A percentile compares a stretch with the other conserved stretches of the same genome.
Evolutionary conservation across 352 stramenopile genomes (phyloP).

Genomic region (Pythium phragmiticola): DNA sequence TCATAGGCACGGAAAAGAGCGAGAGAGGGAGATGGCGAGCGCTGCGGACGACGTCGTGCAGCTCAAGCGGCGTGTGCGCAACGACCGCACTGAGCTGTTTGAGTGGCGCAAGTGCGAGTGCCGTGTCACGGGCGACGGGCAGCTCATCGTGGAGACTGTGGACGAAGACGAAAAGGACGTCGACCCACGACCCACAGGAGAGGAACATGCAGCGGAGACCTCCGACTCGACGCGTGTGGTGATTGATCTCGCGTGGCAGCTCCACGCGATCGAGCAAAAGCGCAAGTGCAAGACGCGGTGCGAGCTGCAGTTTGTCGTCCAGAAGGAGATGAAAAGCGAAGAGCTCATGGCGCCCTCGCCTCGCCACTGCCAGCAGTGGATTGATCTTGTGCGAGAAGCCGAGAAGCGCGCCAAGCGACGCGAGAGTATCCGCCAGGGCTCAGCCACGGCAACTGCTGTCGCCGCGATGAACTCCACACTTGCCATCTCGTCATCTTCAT

Average conservation of each 20-base stretch:
- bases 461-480: constrained; percentile 7
- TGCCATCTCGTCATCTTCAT: constrained; percentile 4
- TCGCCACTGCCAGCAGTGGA: constrained; percentile 62
- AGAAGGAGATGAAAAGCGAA: constrained; percentile 28
- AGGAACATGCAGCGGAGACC: background rate
- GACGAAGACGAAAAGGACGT: constrained; percentile 28
- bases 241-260: constrained; percentile 46
- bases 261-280: constrained; percentile 47
- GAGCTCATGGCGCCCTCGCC: constrained; percentile 75
- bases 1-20: background rate
- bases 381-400: constrained; percentile 42
- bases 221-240: constrained; percentile 16
- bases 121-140: constrained; percentile 33
- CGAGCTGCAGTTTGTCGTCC: constrained; percentile 43
- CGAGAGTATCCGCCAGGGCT: constrained; percentile 33
- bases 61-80: constrained; percentile 70
- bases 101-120: constrained; percentile 64
- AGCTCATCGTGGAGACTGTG: constrained; percentile 37
- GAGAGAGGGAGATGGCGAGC: constrained; percentile 3
- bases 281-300: constrained; percentile 62
- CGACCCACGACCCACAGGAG: background rate
- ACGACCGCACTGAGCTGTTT: constrained; percentile 54
- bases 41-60: constrained; percentile 22
- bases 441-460: constrained; percentile 18
- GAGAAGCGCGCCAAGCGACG: constrained; percentile 38